Base-by-base conservation (phyloP, 2,329 filamentous ascomycete genomes). In the Sporothrix curviconia region DNA sequence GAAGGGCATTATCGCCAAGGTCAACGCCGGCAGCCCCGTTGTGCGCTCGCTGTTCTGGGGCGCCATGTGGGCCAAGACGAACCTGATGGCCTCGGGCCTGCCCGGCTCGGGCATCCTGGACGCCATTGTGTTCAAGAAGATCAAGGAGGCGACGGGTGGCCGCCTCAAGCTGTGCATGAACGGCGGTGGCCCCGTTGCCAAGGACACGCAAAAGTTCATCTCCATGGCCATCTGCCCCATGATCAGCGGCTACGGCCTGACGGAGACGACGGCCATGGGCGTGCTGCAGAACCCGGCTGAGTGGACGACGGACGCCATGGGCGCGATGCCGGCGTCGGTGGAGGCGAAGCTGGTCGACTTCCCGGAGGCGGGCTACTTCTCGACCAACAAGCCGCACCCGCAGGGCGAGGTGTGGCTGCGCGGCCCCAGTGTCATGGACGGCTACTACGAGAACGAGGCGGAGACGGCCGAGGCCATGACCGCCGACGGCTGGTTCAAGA, bases 391-490 rank as follows among this genome's bases (percentile, higher is more conserved):
- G 62, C 89, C 90, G 19, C 76, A 80, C 63, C 84, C 89, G 1
- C 90, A 94, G 72, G 90, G 90, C 65, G 90, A 95, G 72, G 87
- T 95, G 68, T 92, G 87, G 87, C 91, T 95, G 65, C 87, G 89
- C 47, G 90, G 90, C 25, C 80, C 79, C 34, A 79, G 82, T 59
- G 85, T 95, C 52, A 82, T 86, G 58, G 74, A 78, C 7, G 84
- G 84, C 44, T 95, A 95, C 73, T 89, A 86, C 66, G 76, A 92
- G 60, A 87, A 94, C 66, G 83, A 86, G 47, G 78, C 89, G 69
- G 89, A 94, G 75, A 94, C 88, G 30, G 76, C 77, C 43, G 84
- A 84, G 64, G 76, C 86, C 2, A 81, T 90, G 62, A 84, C 84
- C 1, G 74, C 79, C 2, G 89, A 90, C 63, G 87, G 87, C 46